Percentiles rank a stretch among this genome's conserved stretches.
phyloP scores from a whole-genome alignment of 768 basidiomycete genomes.

The Hypsizygus marmoreus region DNA sequence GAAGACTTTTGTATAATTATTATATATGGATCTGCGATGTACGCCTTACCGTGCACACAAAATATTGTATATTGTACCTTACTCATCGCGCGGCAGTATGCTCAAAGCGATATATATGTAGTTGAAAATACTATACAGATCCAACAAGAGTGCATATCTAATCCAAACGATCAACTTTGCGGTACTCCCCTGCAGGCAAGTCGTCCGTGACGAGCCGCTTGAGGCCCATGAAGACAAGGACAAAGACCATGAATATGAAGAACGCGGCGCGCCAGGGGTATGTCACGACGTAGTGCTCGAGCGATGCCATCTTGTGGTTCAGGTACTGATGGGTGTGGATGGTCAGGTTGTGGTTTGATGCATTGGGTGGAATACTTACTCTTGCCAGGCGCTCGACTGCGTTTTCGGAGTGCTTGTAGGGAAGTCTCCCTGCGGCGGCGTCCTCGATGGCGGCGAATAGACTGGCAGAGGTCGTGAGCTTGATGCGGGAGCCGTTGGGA shows the following conservation, averaged over 20 bases:
- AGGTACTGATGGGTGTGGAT: conserved; percentile 33
- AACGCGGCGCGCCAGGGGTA: conserved; percentile 36
- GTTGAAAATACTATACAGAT: no score
- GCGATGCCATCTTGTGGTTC: conserved; percentile 38
- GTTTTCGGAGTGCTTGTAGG: conserved; percentile 69
- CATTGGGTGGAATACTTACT: conserved; percentile 35
- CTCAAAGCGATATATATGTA: no score
- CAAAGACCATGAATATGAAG: conserved; percentile 29
- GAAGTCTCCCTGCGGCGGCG: conserved; percentile 49
- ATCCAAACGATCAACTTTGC: conserved; percentile 32
- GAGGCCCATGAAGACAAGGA: conserved; percentile 29
- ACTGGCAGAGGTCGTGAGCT: conserved; percentile 49
- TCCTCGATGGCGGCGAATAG: conserved; percentile 75
- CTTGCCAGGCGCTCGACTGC: conserved; percentile 64
- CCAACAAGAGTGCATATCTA: no score
- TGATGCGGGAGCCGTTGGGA: conserved; percentile 51
- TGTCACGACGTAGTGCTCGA: conserved; percentile 38
- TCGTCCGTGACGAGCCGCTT: conserved; percentile 24
- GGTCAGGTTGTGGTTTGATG: background rate
- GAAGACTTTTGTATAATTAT: no score
- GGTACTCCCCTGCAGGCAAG: conserved; percentile 21
- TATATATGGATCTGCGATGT: no score
- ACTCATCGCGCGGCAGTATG: no score
- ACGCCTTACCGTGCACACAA: no score
- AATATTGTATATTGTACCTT: no score